These are phyloP conservation scores for Xylariaceae sp. DNA, from an alignment of 2,329 filamentous ascomycete species.

Conservation along the genomic window DNA sequence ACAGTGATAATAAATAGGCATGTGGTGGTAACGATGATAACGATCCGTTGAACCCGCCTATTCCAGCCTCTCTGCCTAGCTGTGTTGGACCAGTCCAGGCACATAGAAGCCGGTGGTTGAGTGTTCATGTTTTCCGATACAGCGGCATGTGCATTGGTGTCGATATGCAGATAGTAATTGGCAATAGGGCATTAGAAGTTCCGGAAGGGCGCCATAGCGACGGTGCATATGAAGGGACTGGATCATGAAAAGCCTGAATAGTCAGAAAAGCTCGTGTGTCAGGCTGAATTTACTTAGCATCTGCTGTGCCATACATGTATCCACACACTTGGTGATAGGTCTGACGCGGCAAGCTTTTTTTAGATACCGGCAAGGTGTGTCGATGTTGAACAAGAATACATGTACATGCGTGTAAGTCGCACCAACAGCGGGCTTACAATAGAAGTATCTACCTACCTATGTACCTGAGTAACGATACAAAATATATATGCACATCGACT, in stretches of 20 bases:
- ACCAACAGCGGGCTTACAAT: too few species aligned
- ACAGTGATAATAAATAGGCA: neutral
- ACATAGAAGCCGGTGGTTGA: neutral
- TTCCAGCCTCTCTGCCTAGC: constrained; percentile 1
- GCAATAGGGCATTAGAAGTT: neutral
- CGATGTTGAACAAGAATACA: too few species aligned
- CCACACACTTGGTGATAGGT: too few species aligned
- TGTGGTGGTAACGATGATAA: neutral
- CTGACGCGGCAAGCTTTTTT: too few species aligned
- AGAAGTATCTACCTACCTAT: too few species aligned
- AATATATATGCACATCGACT: too few species aligned
- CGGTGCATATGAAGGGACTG: neutral
- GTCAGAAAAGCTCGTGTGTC: neutral
- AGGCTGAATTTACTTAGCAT: neutral
- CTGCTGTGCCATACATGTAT: neutral
- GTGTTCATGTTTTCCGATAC: neutral
- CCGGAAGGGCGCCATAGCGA: neutral
- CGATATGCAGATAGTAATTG: too few species aligned
- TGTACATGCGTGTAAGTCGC: too few species aligned
- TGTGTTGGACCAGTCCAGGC: neutral
- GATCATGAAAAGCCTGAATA: neutral
- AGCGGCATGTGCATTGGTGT: neutral
- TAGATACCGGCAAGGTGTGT: too few species aligned
- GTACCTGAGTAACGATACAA: too few species aligned
- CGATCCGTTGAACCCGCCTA: neutral